Percentiles rank a stretch among this genome's conserved stretches.
Evolutionary conservation across 1,139 yeast species (phyloP).

Genomic region (Taphrina communis): DNA sequence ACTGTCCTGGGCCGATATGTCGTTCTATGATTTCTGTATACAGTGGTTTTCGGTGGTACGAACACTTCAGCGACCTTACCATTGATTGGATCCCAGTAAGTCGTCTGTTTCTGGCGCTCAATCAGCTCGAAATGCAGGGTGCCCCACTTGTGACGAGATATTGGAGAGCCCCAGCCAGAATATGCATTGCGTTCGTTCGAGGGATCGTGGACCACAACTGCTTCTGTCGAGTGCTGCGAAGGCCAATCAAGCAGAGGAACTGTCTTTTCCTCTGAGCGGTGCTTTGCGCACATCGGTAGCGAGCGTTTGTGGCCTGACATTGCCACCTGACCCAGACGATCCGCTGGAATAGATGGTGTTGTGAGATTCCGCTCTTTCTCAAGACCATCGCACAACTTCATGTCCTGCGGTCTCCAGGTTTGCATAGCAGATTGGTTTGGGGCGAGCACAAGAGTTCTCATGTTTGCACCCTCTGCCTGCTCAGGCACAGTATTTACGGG

Average conservation of each 20-base stretch:
- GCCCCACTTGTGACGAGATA: slow-evolving; percentile 1
- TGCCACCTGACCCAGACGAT: too few relatives aligned
- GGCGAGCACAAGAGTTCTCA: not conserved
- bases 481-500: not conserved
- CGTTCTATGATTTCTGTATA: not conserved
- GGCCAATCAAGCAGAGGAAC: not conserved
- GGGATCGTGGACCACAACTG: not conserved
- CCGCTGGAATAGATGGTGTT: too few relatives aligned
- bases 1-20: not conserved
- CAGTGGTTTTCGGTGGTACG: not conserved
- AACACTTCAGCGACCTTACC: slow-evolving; percentile 5
- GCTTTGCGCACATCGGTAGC: too few relatives aligned
- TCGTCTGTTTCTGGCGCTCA: slow-evolving; percentile 8
- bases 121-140: not conserved
- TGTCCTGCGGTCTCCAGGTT: not conserved
- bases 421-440: not conserved
- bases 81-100: slow-evolving; percentile 1
- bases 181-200: not conserved
- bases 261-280: too few relatives aligned
- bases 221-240: not conserved
- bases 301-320: too few relatives aligned
- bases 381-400: too few relatives aligned
- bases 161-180: slow-evolving; percentile 20
- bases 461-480: not conserved
- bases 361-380: too few relatives aligned